Evolutionary conservation across 345 rosid genomes (phyloP).

Genomic region (Chamaenerion angustifolium): DNA sequence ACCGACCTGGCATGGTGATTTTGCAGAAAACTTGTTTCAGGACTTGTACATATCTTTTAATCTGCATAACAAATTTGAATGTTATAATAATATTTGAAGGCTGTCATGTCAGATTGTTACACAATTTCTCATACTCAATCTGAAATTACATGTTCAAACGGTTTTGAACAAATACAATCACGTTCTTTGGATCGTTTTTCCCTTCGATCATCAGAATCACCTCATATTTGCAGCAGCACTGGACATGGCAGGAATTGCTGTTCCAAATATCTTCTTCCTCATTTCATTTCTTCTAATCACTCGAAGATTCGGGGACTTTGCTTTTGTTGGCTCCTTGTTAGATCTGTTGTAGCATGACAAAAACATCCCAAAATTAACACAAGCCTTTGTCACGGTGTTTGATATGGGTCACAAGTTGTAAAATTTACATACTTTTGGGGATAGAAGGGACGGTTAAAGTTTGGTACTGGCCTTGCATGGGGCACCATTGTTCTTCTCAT

Average conservation of each 20-base stretch:
- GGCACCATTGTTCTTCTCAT: slow-evolving; percentile 88
- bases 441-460: slow-evolving; percentile 68
- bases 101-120: too few relatives aligned
- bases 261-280: slow-evolving; percentile 6
- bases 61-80: too few relatives aligned
- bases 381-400: background rate
- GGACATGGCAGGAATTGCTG: slow-evolving; percentile 10
- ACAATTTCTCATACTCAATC: too few relatives aligned
- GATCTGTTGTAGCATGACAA: slow-evolving; percentile 26
- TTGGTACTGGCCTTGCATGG: slow-evolving; percentile 81
- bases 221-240: slow-evolving; percentile 40
- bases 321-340: slow-evolving; percentile 39
- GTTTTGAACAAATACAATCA: slow-evolving; percentile 43
- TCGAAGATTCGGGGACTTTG: slow-evolving; percentile 47
- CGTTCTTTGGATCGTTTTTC: background rate
- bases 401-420: too few relatives aligned
- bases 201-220: slow-evolving; percentile 9
- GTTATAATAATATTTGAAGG: too few relatives aligned
- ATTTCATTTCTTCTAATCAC: slow-evolving; percentile 23
- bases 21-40: too few relatives aligned
- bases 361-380: background rate
- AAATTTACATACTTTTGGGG: slow-evolving; percentile 45
- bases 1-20: too few relatives aligned
- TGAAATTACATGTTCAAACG: slow-evolving; percentile 40
- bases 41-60: too few relatives aligned